Percentiles rank a stretch among this genome's conserved stretches.
Conservation (phyloP, 2,329 filamentous ascomycete genomes). For the Camillea tinctor region DNA sequence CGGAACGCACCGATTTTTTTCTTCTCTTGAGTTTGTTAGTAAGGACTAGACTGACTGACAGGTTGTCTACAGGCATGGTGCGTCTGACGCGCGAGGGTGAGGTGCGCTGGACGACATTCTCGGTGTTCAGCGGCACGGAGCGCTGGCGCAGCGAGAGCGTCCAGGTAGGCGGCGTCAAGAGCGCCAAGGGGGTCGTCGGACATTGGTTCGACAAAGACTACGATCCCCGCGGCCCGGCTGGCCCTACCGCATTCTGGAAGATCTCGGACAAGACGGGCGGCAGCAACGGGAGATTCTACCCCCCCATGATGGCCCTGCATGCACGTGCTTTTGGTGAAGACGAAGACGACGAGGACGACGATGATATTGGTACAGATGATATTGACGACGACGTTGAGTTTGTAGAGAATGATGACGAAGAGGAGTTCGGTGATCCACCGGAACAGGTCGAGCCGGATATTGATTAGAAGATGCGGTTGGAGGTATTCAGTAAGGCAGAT, state of each 20-base stretch:
- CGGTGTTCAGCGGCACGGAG: conserved; percentile 62
- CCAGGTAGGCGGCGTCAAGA: conserved; percentile 67
- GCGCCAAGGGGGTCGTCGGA: conserved; percentile 67
- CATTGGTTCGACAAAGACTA: conserved; percentile 78
- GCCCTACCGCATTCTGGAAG: conserved; percentile 79
- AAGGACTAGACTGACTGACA: too few relatives aligned
- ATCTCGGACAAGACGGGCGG: conserved; percentile 47
- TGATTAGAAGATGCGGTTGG: background rate
- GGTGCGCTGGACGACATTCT: conserved; percentile 71
- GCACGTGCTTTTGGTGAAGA: background rate
- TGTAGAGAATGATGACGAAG: background rate
- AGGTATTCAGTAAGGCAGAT: background rate
- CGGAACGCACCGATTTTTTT: conserved; percentile 2
- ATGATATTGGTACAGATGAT: background rate
- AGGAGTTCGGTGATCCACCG: background rate
- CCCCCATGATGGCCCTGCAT: background rate
- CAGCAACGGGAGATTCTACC: background rate
- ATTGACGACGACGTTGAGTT: background rate
- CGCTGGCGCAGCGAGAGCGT: conserved; percentile 76
- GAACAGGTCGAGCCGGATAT: background rate
- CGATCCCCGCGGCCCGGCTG: conserved; percentile 66
- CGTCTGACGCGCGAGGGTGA: conserved; percentile 67
- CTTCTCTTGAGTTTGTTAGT: too few relatives aligned
- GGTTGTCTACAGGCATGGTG: conserved; percentile 50
- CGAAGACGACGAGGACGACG: background rate